phyloP scores from a whole-genome alignment of 139 green algal species.

The Tetratostichococcus sp. region DNA sequence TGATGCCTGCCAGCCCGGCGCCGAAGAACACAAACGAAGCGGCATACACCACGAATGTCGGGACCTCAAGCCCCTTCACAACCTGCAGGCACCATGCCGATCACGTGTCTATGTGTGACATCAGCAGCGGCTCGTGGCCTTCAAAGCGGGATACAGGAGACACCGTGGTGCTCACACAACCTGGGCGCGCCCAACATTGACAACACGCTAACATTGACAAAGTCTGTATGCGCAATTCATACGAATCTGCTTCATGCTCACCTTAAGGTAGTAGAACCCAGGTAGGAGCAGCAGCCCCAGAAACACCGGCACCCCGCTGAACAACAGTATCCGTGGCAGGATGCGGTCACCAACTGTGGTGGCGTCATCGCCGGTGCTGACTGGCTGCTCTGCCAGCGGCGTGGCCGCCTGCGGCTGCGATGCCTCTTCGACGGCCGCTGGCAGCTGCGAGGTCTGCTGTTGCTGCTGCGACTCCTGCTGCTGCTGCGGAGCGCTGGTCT shows the following conservation, averaged over 20 bases:
- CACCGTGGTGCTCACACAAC: no score
- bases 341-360: conserved; percentile 50
- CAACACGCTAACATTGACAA: no score
- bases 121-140: no score
- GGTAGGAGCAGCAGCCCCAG: conserved; percentile 53
- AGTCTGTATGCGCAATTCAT: no score
- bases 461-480: neutral
- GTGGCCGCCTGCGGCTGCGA: neutral
- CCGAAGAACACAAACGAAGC: conserved; percentile 58
- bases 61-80: conserved; percentile 47
- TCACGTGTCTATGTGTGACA: no score
- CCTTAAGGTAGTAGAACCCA: conserved; percentile 70
- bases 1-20: conserved; percentile 69
- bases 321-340: conserved; percentile 63
- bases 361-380: conserved; percentile 4
- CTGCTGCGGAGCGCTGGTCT: neutral
- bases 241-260: neutral
- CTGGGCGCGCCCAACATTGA: no score
- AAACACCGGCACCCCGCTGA: conserved; percentile 50
- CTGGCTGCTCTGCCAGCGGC: conserved; percentile 13
- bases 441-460: no score
- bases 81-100: neutral
- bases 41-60: conserved; percentile 59
- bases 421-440: conserved; percentile 6
- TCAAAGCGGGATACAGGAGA: no score